Base-by-base conservation (phyloP, 208 protist genomes). In the Acanthamoeba triangularis region DNA sequence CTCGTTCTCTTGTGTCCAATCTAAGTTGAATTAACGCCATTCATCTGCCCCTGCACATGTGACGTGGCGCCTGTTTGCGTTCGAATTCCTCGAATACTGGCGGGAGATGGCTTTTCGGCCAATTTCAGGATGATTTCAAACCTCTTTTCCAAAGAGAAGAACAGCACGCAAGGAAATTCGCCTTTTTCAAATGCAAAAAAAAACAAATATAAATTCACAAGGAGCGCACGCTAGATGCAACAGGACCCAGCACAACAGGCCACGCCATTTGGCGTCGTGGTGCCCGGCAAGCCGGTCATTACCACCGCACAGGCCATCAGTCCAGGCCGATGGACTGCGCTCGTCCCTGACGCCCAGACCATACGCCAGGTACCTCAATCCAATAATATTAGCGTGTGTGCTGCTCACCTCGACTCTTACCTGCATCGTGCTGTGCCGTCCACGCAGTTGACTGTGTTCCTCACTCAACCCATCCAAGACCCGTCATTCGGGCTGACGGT, bases 401-500 rank as follows among this genome's bases (percentile, higher is more conserved):
- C 37, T 61, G 54, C 54, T 61, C 54, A 61, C 54, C 54, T 61
- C 16, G 54, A 3, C 37, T 3, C 37, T 41, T 41, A 41, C 37
- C 37, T 56, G 52, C 52, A 10, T 74, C 6, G 16, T 63, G 13
- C 0, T 63, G 56, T 28, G 56, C 78, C 37, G 41, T 84, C 28
- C 30, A n/a, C 28, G 0, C 84, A 90, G 84, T 20, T 90, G 8
- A 93, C 88, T 16, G 63, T 93, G 37, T 94, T 72, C 35, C 90
- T 94, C 3, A 94, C 63, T 8, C 90, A 94, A 35, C 90, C 90
- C 23, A 94, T 94, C 11, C 90, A 94, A 41, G 90, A 94, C 63
- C 20, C 63, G 33, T 80, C 56, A 8, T 94, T 59, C 44, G 90
- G 90, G 3, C 63, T 94, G 44, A 78, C 90, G 7, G n/a, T 94